Evolutionary conservation across 139 green algal genomes (phyloP), one percentile per base, ranked within the genome.

Genomic region (Picochlorum sp.): DNA sequence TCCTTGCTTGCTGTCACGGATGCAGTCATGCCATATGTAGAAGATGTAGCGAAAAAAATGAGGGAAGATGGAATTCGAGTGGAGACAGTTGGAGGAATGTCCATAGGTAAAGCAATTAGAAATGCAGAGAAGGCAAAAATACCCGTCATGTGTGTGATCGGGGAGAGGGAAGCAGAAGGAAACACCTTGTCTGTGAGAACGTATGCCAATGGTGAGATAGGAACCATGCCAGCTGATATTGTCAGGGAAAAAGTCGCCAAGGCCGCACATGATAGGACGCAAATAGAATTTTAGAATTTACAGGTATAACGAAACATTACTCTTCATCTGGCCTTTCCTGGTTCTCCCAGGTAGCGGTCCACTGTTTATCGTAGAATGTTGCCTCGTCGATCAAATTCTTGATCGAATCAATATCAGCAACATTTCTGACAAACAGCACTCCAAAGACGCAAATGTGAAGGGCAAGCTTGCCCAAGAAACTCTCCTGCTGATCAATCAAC

Each of bases 331-430:
- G 24, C 73, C 83, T 2, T 86, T 86, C 14, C 89, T 78, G 28
- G 37, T 78, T 79, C 3, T 88, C 79, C 88, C 89, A 95, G 7
- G 83, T 87, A 9, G 84, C 83, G 16, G 78, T 75, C 88, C 88
- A 96, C 45, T 76, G 81, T 72, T 82, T 86, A 79, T 95, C 88
- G 64, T 97, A 97, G 83, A 96, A 97, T 21, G 87, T 95, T 6
- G 90, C 90, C 79, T 96, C 89, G 45, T 94, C 83, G 1, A 95
- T 44, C 57, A 96, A 71, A 52, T 78, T 81, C 73, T 90, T 90
- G 77, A 80, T 89, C 56, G 88, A 88, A 56, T 86, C 75, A 30
- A 96, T 13, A 54, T 90, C 82, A 28, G 20, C 49, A 41, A 45
- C 81, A 44, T 55, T 69, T 62, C 86, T 69, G 65, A 95, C 69